These are phyloP conservation scores for Kuraishia piskuri DNA, from an alignment of 805 yeast species.

Conservation along the genomic window DNA sequence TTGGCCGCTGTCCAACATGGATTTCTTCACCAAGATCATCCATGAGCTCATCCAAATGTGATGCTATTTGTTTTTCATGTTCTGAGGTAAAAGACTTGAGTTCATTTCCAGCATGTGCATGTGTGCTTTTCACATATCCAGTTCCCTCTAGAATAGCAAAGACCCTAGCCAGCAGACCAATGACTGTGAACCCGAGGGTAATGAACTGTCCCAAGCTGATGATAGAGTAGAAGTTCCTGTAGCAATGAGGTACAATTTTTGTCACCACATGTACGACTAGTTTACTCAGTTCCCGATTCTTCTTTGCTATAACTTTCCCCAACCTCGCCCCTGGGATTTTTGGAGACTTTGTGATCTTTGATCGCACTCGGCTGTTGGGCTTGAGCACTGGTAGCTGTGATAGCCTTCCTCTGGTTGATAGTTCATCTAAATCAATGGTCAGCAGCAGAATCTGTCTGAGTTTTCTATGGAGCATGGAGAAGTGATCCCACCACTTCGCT, in stretches of 20 bases:
- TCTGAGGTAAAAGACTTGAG: not conserved
- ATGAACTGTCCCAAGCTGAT: constrained; percentile 73
- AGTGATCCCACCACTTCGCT: constrained; percentile 69
- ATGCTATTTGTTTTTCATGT: not conserved
- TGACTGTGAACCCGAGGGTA: constrained; percentile 58
- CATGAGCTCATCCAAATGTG: not conserved
- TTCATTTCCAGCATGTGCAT: not conserved
- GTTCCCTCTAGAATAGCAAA: constrained; percentile 11
- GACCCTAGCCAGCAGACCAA: constrained; percentile 48
- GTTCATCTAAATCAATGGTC: constrained; percentile 16
- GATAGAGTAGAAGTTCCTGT: constrained; percentile 55
- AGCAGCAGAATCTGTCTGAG: constrained; percentile 30
- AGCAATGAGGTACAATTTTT: constrained; percentile 37
- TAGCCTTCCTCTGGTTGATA: not conserved
- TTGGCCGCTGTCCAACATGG: constrained; percentile 5
- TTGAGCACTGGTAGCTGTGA: not conserved
- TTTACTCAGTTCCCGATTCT: constrained; percentile 4
- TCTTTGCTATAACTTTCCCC: constrained; percentile 4
- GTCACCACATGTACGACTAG: constrained; percentile 20
- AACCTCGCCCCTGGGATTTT: constrained; percentile 4
- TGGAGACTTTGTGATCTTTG: constrained; percentile 1
- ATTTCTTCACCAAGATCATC: constrained; percentile 6
- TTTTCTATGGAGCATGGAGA: constrained; percentile 55
- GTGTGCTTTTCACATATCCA: not conserved
- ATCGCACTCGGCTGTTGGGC: constrained; percentile 3